Base-by-base conservation (phyloP, 2,329 filamentous ascomycete species). In the Stagonosporopsis tanaceti region DNA sequence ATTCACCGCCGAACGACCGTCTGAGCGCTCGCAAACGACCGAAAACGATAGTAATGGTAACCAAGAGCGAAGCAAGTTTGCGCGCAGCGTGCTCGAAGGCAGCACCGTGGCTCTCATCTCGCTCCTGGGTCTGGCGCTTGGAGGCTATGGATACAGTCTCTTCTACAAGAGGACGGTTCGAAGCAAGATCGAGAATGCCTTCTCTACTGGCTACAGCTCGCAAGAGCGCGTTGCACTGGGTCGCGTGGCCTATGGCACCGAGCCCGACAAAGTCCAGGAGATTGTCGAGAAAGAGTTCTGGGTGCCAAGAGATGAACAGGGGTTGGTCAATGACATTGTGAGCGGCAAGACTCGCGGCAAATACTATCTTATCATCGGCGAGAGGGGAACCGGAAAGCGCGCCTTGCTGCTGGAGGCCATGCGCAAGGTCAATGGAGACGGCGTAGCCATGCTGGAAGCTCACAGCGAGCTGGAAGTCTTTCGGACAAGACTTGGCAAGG, bases 381-480 rank as follows among this genome's bases (percentile, higher is more conserved):
- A 98, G 73, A 96, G 98, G 79, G 95, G 95, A 3, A 96, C 92
- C 0, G 95, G 95, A 9, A 99, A 99, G 80, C 93, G 91, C 53
- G 95, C 91, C 61, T 96, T 98, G 92, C 81, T 98, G 66, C 81
- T 98, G 6, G 92, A 97, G 73, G 91, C 92, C 1, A 98, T 99
- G 93, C 87, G 89, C 46, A 94, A 94, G 75, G 89, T 93, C 54
- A 87, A 96, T 62, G 94, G 92, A 2, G 89, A 94, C 55, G 92
- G 92, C 14, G 88, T 94, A 44, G 90, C 93, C 63, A 96, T 98
- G 92, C 91, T 98, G 65, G 95, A 99, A 78, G 93, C 94, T 1
- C 95, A 98, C 76, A 89, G 92, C 6, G 93, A 98, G 75, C 84
- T 94, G 1, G 95, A 99, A 70, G 96, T 99, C 54, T 96, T 99